Percentiles rank a stretch among this genome's conserved stretches.
Conservation (phyloP, 805 yeast species). For the Spencermartinsiella europaea region DNA sequence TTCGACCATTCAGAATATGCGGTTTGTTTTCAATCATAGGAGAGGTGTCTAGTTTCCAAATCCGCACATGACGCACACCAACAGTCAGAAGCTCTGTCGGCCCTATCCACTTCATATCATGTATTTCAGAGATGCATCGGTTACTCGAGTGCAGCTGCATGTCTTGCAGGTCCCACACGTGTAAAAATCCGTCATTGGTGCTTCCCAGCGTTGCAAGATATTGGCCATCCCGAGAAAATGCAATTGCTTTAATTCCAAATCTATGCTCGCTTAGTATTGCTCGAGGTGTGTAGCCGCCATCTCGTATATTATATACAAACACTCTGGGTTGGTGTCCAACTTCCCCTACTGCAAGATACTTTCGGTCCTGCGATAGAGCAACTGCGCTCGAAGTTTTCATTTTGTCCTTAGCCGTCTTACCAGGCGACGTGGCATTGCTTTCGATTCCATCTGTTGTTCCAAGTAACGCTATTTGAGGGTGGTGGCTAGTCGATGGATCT, state of each 20-base stretch:
- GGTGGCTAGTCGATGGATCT: constrained; percentile 10
- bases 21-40: constrained; percentile 17
- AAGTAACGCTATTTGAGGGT: constrained; percentile 8
- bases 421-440: background rate
- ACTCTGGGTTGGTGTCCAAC: constrained; percentile 65
- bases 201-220: constrained; percentile 57
- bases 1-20: constrained; percentile 49
- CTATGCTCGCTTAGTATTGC: constrained; percentile 56
- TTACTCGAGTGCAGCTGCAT: constrained; percentile 46
- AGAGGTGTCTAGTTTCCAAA: constrained; percentile 45
- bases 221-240: constrained; percentile 55
- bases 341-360: constrained; percentile 63
- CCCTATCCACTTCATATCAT: constrained; percentile 52
- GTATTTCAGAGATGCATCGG: constrained; percentile 56
- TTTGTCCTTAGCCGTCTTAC: constrained; percentile 27
- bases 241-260: constrained; percentile 53
- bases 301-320: constrained; percentile 46
- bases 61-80: constrained; percentile 57
- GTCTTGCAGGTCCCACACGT: constrained; percentile 48
- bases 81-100: constrained; percentile 45
- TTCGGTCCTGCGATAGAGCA: constrained; percentile 52
- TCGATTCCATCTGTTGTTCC: constrained; percentile 4
- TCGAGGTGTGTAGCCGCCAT: constrained; percentile 45
- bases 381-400: constrained; percentile 52
- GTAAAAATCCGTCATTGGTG: constrained; percentile 63